Conservation (phyloP, 2,329 filamentous ascomycete species). For the Fusarium sp. region DNA sequence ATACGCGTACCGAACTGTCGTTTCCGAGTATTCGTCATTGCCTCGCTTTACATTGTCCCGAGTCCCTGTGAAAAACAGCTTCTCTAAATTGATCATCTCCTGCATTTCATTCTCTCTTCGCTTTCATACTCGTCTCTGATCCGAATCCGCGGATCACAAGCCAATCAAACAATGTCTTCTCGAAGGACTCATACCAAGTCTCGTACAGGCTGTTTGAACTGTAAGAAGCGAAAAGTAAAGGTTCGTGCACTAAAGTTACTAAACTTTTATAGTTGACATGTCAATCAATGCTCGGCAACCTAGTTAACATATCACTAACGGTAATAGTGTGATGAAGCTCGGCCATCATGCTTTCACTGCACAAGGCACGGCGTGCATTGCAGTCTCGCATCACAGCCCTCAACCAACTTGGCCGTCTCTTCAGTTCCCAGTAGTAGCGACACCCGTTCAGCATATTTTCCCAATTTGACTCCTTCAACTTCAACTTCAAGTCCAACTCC, state of each 20-base stretch:
- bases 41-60: slow-evolving; percentile 6
- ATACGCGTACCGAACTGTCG: slow-evolving; percentile 31
- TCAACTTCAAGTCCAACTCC: slow-evolving; percentile 8
- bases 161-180: slow-evolving; percentile 34
- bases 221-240: slow-evolving; percentile 50
- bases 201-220: slow-evolving; percentile 47
- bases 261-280: neutral
- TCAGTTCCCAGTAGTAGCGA: neutral
- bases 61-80: slow-evolving; percentile 13
- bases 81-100: slow-evolving; percentile 2
- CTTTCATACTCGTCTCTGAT: neutral
- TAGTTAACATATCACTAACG: slow-evolving; percentile 13
- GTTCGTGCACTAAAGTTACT: slow-evolving; percentile 31
- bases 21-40: slow-evolving; percentile 39
- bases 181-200: slow-evolving; percentile 50
- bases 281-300: neutral
- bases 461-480: slow-evolving; percentile 26
- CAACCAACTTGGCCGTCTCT: neutral
- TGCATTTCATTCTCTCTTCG: slow-evolving; percentile 3
- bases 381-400: slow-evolving; percentile 37
- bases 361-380: slow-evolving; percentile 44
- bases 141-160: slow-evolving; percentile 38
- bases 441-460: slow-evolving; percentile 7
- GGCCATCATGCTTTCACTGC: slow-evolving; percentile 48
- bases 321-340: slow-evolving; percentile 43